Base-by-base conservation (phyloP, 1,139 yeast species). In the Kodamaea fungicola region DNA sequence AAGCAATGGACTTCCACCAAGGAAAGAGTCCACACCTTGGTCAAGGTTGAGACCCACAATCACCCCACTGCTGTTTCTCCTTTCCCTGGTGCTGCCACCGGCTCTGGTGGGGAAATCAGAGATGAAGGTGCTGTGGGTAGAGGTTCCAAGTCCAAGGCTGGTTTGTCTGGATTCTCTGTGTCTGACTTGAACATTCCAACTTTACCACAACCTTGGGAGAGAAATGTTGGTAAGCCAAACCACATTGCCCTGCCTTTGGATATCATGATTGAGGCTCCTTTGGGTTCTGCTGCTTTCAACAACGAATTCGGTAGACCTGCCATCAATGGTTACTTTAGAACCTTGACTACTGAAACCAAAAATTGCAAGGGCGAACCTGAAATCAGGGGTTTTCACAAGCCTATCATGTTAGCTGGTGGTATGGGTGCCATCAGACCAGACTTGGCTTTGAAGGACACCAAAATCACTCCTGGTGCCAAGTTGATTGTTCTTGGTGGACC, bases 61-160 rank as follows among this genome's bases (percentile, higher is more conserved):
- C 99, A 94, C 61, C 99, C 99, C 38, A 94, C 99, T 28, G 98
- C 98, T 0, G 97, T 94, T 8, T 90, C 97, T 22, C 99, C 99
- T 26, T 94, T 87, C 65, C 92, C 98, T 4, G 99, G 99, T 64
- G 99, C 99, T 28, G 96, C 99, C 28, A 94, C 99, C 12, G 99
- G 99, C 47, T 90, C 98, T 13, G 99, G 99, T 62, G 99, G 99
- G 68, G 99, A 94, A 67, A 94, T 94, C 54, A 86, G 99, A 74
- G 99, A 94, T 62, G 99, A 94, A 68, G 98, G 97, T 66, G 98
- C 99, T 22, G 96, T 92, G 13, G 99, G 99, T 46, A 80, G 97
- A 61, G 99, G 99, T 37, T 92, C 98, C 21, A 87, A 88, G 62
- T 80, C 97, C 31, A 92, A 92, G 65, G 96, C 97, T 54, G 99